Evolutionary conservation across 306 rosid genomes (phyloP), one percentile per base, ranked within the genome.

Genomic region (Dryas octopetala): DNA sequence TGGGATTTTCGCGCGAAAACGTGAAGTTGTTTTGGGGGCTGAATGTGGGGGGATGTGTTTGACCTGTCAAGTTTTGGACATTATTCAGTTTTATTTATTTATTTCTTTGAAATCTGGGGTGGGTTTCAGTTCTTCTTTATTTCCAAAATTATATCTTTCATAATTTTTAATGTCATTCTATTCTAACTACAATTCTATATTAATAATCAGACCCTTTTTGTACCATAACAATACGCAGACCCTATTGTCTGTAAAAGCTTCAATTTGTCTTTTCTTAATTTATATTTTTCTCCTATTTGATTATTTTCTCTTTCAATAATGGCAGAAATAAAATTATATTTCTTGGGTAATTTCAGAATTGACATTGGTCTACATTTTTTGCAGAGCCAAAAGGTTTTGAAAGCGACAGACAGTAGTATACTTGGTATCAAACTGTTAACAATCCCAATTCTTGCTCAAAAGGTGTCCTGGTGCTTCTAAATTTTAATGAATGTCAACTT

Each of bases 381-480:
- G 91, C 93, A 91, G 97, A 78, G 82, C 76, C 90, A 81, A 83
- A 86, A 85, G 82, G 78, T 82, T 82, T 73, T 75, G 97, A 89
- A 90, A 95, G 97, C 87, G 97, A 95, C 97, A 68, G 97, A 86
- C 83, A 67, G 86, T 58, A 87, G 86, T 45, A 87, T 80, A 67
- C 93, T 86, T 87, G 98, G 97, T 95, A 91, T 87, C 70, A 68
- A 81, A 78, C 57, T 73, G 75, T 83, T 73, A 75, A 78, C 53
- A 80, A 76, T 83, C 83, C 80, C 64, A 76, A 81, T 73, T 63
- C 66, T 48, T 73, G 82, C 72, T 65, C 70, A 71, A 65, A 65
- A 43, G 78, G 87, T 84, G 69, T 84, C 54, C 64, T 19, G 23
- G 78, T 48, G 9, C 40, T 62, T 32, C 38, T 82, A 14, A 77